phyloP scores from a whole-genome alignment of 192 early-diverging fungal genomes.

The Helicostylum pulchrum region DNA sequence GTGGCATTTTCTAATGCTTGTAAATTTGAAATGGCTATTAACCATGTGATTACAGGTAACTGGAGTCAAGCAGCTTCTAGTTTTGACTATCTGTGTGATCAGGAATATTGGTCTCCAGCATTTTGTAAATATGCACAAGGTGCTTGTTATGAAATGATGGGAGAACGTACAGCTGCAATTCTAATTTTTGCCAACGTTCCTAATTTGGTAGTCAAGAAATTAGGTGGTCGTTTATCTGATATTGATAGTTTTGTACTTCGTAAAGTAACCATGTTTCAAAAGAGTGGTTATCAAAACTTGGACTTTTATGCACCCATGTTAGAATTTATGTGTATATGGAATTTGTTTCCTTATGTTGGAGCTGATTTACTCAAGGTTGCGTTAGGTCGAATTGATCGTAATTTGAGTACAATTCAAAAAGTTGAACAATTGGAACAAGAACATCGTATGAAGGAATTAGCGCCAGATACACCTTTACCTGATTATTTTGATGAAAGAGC shows the following conservation, averaged over 20 bases:
- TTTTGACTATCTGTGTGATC: constrained; percentile 40
- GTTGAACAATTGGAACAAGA: constrained; percentile 26
- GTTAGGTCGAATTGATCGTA: constrained; percentile 7
- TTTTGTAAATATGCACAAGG: constrained; percentile 50
- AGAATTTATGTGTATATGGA: constrained; percentile 52
- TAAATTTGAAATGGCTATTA: constrained; percentile 49
- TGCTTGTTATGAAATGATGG: constrained; percentile 46
- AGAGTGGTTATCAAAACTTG: constrained; percentile 33
- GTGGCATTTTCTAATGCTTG: constrained; percentile 44
- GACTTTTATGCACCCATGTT: constrained; percentile 39
- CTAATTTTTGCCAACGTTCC: constrained; percentile 54
- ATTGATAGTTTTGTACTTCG: constrained; percentile 49
- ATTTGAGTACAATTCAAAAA: constrained; percentile 12
- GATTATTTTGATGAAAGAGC: constrained; percentile 41
- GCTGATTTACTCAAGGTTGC: constrained; percentile 19
- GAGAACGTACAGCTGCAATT: constrained; percentile 70
- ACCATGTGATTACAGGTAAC: constrained; percentile 42
- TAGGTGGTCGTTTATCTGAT: constrained; percentile 35
- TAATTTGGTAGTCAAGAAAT: constrained; percentile 41
- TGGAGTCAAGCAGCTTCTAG: constrained; percentile 39
- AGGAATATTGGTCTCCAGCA: constrained; percentile 52
- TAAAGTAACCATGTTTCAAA: constrained; percentile 42
- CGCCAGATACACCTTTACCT: constrained; percentile 26
- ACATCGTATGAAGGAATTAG: constrained; percentile 32
- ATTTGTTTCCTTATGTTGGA: constrained; percentile 35